Conservation (phyloP, 2,329 filamentous ascomycete genomes). For the Venturia oleaginea region DNA sequence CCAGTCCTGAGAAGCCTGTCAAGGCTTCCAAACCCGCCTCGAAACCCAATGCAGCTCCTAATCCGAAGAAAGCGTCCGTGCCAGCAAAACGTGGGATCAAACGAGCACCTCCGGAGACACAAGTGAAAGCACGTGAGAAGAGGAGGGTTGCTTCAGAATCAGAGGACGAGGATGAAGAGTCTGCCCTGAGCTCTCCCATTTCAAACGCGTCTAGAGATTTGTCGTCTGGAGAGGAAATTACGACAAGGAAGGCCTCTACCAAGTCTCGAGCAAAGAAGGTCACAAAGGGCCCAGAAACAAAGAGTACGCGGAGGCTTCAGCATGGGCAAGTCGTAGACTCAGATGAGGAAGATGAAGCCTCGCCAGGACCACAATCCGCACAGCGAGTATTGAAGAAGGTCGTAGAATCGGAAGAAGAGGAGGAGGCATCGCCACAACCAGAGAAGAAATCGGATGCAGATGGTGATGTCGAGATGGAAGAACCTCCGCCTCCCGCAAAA, state of each 20-base stretch:
- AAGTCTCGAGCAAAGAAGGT: not conserved
- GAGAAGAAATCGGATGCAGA: not conserved
- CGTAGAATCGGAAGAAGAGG: not conserved
- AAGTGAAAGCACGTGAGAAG: conserved; percentile 13
- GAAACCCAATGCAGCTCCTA: conserved; percentile 2
- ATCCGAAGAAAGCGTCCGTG: conserved; percentile 4
- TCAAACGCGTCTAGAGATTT: not conserved
- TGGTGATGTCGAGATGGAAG: not conserved
- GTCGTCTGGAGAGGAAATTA: not conserved
- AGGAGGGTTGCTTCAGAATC: conserved; percentile 2
- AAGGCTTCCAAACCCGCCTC: conserved; percentile 22
- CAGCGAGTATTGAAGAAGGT: not conserved
- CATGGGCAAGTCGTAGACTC: not conserved
- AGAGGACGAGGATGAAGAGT: conserved; percentile 15
- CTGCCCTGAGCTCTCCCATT: not conserved
- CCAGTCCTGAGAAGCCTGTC: conserved; percentile 17
- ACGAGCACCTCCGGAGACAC: conserved; percentile 18
- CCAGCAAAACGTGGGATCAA: conserved; percentile 18
- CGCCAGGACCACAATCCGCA: not conserved
- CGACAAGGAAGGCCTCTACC: not conserved
- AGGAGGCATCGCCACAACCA: conserved; percentile 1
- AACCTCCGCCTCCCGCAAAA: not conserved
- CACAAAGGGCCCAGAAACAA: not conserved
- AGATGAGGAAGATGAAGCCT: conserved; percentile 6
- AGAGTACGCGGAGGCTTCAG: not conserved